Evolutionary conservation across 768 basidiomycete genomes (phyloP).

Genomic region (Boletus sp.): DNA sequence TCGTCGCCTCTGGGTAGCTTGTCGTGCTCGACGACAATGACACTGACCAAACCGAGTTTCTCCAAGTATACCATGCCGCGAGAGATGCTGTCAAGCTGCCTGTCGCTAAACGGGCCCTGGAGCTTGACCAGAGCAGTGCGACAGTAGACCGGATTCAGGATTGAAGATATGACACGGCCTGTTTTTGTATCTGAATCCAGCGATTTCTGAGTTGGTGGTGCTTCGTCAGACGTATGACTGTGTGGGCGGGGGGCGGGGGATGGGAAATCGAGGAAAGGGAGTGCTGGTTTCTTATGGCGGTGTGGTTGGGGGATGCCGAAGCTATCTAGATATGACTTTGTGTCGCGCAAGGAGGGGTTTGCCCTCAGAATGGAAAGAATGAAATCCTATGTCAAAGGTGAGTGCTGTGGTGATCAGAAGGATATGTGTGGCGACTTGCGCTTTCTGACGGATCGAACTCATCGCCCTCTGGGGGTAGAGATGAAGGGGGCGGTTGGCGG

Average conservation of each 20-base stretch:
- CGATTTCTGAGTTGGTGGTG: slow-evolving; percentile 25
- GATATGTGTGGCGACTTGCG: slow-evolving; percentile 33
- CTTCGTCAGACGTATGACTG: not conserved
- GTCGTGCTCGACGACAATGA: slow-evolving; percentile 93
- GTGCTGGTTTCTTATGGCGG: slow-evolving; percentile 22
- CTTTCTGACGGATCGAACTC: slow-evolving; percentile 43
- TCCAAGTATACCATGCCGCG: slow-evolving; percentile 93
- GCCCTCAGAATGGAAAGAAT: slow-evolving; percentile 92
- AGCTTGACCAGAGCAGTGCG: slow-evolving; percentile 95
- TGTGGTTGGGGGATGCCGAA: slow-evolving; percentile 68
- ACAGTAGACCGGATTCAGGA: slow-evolving; percentile 77
- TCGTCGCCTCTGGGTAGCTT: slow-evolving; percentile 62
- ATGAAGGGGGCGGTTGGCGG: slow-evolving; percentile 14
- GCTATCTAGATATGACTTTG: slow-evolving; percentile 85
- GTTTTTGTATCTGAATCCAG: slow-evolving; percentile 33
- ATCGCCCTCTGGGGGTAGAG: slow-evolving; percentile 16
- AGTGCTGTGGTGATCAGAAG: not conserved
- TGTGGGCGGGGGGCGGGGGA: slow-evolving; percentile 19
- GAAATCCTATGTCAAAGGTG: slow-evolving; percentile 66
- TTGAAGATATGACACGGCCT: slow-evolving; percentile 62
- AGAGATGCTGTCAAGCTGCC: slow-evolving; percentile 90
- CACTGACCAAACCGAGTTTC: slow-evolving; percentile 91
- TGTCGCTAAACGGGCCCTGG: slow-evolving; percentile 92
- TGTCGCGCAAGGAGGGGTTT: slow-evolving; percentile 88
- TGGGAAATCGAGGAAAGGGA: slow-evolving; percentile 26